Evolutionary conservation across 2,329 filamentous ascomycete species (phyloP).

Genomic region (Teratosphaeria nubilosa): DNA sequence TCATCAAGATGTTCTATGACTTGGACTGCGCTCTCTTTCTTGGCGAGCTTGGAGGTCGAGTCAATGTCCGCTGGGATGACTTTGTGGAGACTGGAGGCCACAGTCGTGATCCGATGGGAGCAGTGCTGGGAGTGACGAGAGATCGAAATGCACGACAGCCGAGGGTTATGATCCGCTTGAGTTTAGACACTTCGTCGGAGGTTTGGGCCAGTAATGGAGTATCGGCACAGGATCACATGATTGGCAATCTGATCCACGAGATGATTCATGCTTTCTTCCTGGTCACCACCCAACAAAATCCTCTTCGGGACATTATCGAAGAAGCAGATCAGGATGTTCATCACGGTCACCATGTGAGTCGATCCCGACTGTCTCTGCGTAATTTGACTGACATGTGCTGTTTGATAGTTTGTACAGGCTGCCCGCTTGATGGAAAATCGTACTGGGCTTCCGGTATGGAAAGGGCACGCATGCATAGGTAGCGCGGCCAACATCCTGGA

Average conservation of each 20-base stretch:
- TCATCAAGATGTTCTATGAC: constrained; percentile 10
- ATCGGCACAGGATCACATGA: neutral
- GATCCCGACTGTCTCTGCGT: neutral
- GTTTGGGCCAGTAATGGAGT: neutral
- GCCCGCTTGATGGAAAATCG: neutral
- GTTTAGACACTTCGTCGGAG: neutral
- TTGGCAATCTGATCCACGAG: neutral
- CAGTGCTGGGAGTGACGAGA: neutral
- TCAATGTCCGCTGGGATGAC: constrained; percentile 6
- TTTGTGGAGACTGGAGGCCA: neutral
- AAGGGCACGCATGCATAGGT: neutral
- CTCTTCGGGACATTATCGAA: neutral
- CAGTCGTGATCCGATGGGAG: neutral
- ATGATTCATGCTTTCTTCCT: neutral
- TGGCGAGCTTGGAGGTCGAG: constrained; percentile 3
- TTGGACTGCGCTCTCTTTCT: constrained; percentile 6
- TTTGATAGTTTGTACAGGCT: neutral
- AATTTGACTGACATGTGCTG: neutral
- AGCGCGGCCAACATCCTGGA: neutral
- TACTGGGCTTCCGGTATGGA: neutral
- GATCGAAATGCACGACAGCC: neutral
- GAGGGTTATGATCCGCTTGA: neutral
- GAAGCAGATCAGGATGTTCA: neutral
- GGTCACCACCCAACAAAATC: neutral
- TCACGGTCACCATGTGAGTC: neutral